Conservation (phyloP, 2,329 filamentous ascomycete species). For the Apiospora saccharicola region DNA sequence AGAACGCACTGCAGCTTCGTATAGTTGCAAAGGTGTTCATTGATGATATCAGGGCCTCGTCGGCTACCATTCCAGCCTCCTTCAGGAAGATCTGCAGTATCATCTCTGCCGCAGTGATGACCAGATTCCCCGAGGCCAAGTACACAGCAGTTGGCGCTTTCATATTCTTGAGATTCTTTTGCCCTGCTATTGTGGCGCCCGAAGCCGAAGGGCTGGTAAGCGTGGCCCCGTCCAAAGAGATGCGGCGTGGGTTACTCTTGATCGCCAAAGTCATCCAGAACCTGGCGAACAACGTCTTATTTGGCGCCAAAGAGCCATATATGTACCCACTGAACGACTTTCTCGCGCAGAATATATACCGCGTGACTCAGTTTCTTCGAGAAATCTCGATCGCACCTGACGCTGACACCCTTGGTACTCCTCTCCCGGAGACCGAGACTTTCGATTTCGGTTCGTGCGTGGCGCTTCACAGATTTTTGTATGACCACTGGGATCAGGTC, state of each 20-base stretch:
- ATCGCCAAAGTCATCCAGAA: constrained; percentile 78
- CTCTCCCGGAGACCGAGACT: constrained; percentile 53
- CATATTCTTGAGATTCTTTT: constrained; percentile 76
- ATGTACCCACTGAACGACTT: constrained; percentile 77
- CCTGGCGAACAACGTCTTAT: constrained; percentile 74
- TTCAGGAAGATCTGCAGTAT: constrained; percentile 75
- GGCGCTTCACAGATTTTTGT: constrained; percentile 71
- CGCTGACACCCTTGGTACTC: constrained; percentile 51
- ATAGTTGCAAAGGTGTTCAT: constrained; percentile 76
- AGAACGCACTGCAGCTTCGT: constrained; percentile 70
- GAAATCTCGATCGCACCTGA: constrained; percentile 68
- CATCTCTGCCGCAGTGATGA: constrained; percentile 69
- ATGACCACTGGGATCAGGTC: constrained; percentile 76
- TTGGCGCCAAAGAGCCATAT: constrained; percentile 75
- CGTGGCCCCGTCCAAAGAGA: constrained; percentile 69
- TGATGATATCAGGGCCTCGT: constrained; percentile 72
- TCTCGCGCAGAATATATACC: constrained; percentile 71
- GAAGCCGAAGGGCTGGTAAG: constrained; percentile 72
- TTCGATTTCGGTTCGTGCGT: constrained; percentile 78
- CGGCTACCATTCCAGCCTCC: constrained; percentile 65
- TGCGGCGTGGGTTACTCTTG: constrained; percentile 71
- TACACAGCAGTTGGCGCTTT: constrained; percentile 77
- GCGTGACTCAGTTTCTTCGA: constrained; percentile 70
- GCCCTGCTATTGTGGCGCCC: constrained; percentile 74
- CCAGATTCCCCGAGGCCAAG: constrained; percentile 72